Conservation (phyloP, 148 eudicot genomes). For the Spergularia marina region DNA sequence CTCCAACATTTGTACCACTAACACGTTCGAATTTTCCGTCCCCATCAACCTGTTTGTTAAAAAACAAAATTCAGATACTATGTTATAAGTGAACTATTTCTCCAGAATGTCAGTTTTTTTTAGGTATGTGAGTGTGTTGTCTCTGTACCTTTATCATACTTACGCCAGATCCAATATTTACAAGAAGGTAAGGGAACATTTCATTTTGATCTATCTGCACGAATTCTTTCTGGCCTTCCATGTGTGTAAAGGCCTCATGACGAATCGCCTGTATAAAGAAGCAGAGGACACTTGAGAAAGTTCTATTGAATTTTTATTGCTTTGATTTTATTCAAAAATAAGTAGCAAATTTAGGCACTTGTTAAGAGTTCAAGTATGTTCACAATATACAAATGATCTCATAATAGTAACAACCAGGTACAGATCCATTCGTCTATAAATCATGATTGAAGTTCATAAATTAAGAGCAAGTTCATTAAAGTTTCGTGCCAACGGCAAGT, state of each 20-base stretch:
- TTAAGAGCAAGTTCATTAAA: neutral
- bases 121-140: neutral
- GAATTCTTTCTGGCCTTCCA: slow-evolving; percentile 89
- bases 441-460: neutral
- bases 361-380: neutral
- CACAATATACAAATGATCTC: too few relatives aligned
- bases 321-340: neutral
- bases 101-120: neutral
- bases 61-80: slow-evolving; percentile 5
- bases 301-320: neutral
- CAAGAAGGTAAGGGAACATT: slow-evolving; percentile 89
- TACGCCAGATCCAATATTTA: slow-evolving; percentile 96
- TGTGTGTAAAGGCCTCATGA: slow-evolving; percentile 97
- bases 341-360: neutral
- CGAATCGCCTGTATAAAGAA: slow-evolving; percentile 68
- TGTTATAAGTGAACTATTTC: neutral
- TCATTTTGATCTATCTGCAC: slow-evolving; percentile 95
- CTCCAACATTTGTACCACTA: slow-evolving; percentile 98
- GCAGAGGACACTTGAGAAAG: neutral
- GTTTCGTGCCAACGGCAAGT: neutral
- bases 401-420: neutral
- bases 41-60: slow-evolving; percentile 72
- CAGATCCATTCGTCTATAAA: neutral
- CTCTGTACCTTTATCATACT: slow-evolving; percentile 86
- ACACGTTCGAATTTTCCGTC: slow-evolving; percentile 90